Evolutionary conservation across 306 rosid genomes (phyloP), one percentile per base, ranked within the genome.

Genomic region (Begonia peltatifolia): DNA sequence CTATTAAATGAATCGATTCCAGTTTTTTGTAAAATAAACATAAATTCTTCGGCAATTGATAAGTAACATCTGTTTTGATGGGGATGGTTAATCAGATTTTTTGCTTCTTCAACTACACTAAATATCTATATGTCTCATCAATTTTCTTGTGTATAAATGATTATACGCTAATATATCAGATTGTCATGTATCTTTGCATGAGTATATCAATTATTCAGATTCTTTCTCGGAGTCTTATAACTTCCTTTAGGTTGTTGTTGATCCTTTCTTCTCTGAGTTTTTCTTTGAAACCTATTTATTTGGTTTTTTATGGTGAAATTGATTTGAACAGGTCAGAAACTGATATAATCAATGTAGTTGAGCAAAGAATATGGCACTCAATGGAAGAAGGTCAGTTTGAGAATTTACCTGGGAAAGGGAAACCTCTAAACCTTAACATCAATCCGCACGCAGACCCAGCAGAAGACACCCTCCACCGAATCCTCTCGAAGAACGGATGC

Each of bases 391-490:
- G 97, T 12, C 76, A 84, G 9, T 88, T 84, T 56, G 95, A 88
- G 68, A 84, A 88, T 59, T 72, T 88, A 62, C 81, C 97, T 0
- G 97, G 97, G 41, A 84, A 88, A 70, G 97, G 97, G 11, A 88
- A 88, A 63, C 97, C 95, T 1, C 81, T 82, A 9, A 76, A 84
- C 59, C 78, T 77, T 2, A 74, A 62, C 20, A 69, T 59, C 6
- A 88, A 88, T 65, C 95, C 97, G 62, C 95, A 88, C 41, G 97
- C 84, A 2, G 95, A 88, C 70, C 87, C 97, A 48, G 93, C 95
- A 41, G 95, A 82, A 51, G 97, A 88, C 68, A 82, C 97, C 36
- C 36, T 88, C 58, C 79, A 88, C 54, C 62, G 93, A 50, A 77
- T 88, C 56, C 80, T 84, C 14, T 82, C 93, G 0, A 82, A 79